Percentiles rank a stretch among this genome's conserved stretches.
phyloP scores from a whole-genome alignment of 495 filamentous ascomycete genomes.

The Trichoderma asperelloides region DNA sequence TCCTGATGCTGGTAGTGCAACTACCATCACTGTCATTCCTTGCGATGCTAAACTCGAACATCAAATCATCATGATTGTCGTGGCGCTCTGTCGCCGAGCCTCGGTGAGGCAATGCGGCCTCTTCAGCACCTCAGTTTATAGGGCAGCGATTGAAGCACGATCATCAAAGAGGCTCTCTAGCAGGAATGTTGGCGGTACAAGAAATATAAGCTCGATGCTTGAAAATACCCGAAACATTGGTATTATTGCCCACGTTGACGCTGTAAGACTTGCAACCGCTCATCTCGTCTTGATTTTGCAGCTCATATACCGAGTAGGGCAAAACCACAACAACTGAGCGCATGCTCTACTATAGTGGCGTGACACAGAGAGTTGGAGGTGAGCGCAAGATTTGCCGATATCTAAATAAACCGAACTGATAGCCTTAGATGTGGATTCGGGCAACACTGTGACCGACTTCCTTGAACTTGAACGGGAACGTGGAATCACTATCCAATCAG shows the following conservation, averaged over 20 bases:
- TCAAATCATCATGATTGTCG: not conserved
- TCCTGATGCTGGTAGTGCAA: not conserved
- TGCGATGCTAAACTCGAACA: not conserved
- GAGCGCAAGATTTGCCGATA: slow-evolving; percentile 17
- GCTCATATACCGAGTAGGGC: slow-evolving; percentile 43
- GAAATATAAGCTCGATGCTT: slow-evolving; percentile 8
- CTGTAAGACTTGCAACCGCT: slow-evolving; percentile 42
- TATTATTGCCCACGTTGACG: slow-evolving; percentile 98
- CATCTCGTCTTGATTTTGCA: not conserved
- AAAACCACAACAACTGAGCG: slow-evolving; percentile 99
- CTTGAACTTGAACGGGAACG: slow-evolving; percentile 86
- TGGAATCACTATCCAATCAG: slow-evolving; percentile 97
- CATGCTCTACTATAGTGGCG: slow-evolving; percentile 96
- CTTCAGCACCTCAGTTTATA: not conserved
- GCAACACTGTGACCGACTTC: slow-evolving; percentile 96
- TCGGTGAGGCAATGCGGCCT: not conserved
- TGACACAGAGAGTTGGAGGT: slow-evolving; percentile 79
- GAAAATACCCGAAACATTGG: slow-evolving; percentile 62
- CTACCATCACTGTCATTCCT: not conserved
- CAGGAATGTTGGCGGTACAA: not conserved
- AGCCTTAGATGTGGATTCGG: slow-evolving; percentile 81
- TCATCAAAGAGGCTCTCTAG: not conserved
- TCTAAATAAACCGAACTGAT: slow-evolving; percentile 14
- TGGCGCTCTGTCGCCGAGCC: not conserved
- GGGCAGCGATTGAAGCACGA: not conserved